Percentiles rank a stretch among this genome's conserved stretches.
Conservation (phyloP, 768 basidiomycete species). For the Mycena rebaudengoi region DNA sequence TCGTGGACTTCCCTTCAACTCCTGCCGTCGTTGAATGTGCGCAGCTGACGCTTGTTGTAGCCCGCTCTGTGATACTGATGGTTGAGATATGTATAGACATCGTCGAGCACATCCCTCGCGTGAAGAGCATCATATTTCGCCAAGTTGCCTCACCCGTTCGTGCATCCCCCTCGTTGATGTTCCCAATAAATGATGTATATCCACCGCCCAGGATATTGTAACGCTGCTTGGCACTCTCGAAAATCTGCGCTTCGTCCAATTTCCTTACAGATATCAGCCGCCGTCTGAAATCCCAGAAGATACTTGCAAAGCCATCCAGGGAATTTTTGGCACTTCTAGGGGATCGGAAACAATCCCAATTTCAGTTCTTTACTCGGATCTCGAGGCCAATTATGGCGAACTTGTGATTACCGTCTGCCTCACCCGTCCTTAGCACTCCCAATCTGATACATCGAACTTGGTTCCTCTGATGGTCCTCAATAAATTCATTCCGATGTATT, state of each 20-base stretch:
- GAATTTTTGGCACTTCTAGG: no score
- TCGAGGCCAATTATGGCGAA: no score
- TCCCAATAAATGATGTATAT: background rate
- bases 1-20: slow-evolving; percentile 8
- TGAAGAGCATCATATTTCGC: background rate
- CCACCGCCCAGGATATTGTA: slow-evolving; percentile 7
- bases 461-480: no score
- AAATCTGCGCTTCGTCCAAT: background rate
- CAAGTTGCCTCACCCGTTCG: background rate
- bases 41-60: background rate
- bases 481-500: no score
- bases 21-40: background rate
- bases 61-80: background rate
- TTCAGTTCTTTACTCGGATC: no score
- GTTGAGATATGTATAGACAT: background rate
- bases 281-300: background rate
- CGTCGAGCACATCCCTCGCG: background rate
- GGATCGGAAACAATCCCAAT: no score
- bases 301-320: no score
- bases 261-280: background rate
- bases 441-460: no score
- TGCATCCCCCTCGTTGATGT: background rate
- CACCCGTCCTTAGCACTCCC: no score
- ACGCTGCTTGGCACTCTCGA: background rate
- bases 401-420: no score